Evolutionary conservation across 108 stramenopile genomes (phyloP).

Genomic region (Aurantiochytrium sp.): DNA sequence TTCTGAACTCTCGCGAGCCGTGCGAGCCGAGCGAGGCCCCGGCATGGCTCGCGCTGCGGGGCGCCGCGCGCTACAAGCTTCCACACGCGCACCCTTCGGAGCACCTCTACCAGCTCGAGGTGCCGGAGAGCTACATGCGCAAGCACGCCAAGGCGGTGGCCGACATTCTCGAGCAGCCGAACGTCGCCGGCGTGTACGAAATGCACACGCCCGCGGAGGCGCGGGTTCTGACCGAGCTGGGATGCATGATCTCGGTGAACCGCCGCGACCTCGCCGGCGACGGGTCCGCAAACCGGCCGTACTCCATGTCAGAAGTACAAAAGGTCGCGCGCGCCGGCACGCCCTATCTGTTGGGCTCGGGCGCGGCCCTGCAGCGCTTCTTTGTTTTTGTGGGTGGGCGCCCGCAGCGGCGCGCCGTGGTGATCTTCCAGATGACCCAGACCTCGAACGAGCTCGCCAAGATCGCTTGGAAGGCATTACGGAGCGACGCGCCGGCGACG

Average conservation of each 20-base stretch:
- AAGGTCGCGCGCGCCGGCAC: not conserved
- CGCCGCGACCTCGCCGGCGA: not conserved
- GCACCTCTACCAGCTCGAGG: conserved; percentile 77
- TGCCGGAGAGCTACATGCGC: conserved; percentile 68
- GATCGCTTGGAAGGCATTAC: not conserved
- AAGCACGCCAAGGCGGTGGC: conserved; percentile 48
- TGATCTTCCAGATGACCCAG: not conserved
- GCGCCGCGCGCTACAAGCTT: conserved; percentile 67
- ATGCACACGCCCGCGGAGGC: conserved; percentile 71
- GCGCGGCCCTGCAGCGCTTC: not conserved
- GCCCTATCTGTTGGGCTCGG: not conserved
- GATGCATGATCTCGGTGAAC: conserved; percentile 67
- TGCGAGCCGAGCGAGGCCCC: not conserved
- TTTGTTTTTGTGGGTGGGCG: not conserved
- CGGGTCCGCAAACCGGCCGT: not conserved
- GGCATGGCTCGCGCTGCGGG: not conserved
- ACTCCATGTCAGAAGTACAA: not conserved
- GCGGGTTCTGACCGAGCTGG: conserved; percentile 71
- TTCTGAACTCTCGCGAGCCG: not conserved
- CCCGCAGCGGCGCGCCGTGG: not conserved
- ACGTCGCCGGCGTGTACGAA: conserved; percentile 79
- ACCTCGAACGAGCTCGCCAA: conserved; percentile 1
- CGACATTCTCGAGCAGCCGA: conserved; percentile 40
- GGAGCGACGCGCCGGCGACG: not conserved
- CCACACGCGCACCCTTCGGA: conserved; percentile 65